These are phyloP conservation scores for Trifolium repens DNA, from an alignment of 306 rosid species.

Conservation along the genomic window DNA sequence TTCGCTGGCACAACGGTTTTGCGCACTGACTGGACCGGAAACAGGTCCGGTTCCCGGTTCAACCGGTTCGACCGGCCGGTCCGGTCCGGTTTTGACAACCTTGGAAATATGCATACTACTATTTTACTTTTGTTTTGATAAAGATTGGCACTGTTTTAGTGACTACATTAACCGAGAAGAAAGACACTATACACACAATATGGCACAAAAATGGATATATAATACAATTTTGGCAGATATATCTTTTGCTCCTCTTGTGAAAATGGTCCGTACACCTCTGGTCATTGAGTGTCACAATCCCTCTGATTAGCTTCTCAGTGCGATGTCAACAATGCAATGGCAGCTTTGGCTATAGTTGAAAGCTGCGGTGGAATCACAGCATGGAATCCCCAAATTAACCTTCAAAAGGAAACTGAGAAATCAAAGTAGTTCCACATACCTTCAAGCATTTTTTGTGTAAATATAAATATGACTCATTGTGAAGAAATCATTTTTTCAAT, in stretches of 20 bases:
- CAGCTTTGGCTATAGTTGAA: constrained; percentile 41
- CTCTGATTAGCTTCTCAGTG: constrained; percentile 19
- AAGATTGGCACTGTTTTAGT: neutral
- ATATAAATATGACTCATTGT: too few relatives aligned
- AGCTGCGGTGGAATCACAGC: constrained; percentile 32
- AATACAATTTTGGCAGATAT: constrained; percentile 16
- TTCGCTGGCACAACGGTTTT: too few relatives aligned
- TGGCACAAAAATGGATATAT: neutral
- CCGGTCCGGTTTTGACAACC: too few relatives aligned
- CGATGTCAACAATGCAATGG: constrained; percentile 39
- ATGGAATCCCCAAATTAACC: constrained; percentile 35
- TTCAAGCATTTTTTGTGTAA: constrained; percentile 30
- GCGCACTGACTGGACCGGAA: too few relatives aligned
- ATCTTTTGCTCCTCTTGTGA: constrained; percentile 10
- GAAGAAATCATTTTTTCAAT: too few relatives aligned
- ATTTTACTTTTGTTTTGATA: constrained; percentile 6
- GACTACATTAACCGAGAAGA: constrained; percentile 7
- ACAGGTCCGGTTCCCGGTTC: too few relatives aligned
- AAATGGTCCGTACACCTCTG: constrained; percentile 3
- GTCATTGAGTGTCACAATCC: constrained; percentile 39
- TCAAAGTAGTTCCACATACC: constrained; percentile 1
- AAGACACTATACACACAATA: neutral
- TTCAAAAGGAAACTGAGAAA: constrained; percentile 15
- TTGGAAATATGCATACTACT: neutral
- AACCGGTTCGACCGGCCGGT: too few relatives aligned